A percentile compares a stretch with the other conserved stretches of the same genome.
Conservation (phyloP, 192 early-diverging fungal genomes). For the Coemansia sp. region DNA sequence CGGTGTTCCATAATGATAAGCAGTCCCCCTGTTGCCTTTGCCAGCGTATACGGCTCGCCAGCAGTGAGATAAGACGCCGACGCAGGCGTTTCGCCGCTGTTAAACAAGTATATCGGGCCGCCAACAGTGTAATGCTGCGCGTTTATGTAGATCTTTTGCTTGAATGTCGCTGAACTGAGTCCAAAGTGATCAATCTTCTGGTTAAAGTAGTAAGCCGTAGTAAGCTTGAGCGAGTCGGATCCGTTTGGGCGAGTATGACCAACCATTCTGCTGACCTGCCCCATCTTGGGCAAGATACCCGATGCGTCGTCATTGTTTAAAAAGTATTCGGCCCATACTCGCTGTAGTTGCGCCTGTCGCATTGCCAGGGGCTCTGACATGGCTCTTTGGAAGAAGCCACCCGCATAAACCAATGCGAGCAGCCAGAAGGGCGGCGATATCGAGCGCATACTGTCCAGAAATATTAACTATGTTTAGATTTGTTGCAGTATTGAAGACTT, state of each 20-base stretch:
- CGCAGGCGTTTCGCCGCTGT: constrained; percentile 52
- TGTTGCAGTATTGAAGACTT: background rate
- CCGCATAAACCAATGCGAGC: background rate
- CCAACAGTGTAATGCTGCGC: constrained; percentile 27
- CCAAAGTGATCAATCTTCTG: constrained; percentile 50
- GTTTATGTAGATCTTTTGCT: constrained; percentile 49
- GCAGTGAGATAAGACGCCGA: constrained; percentile 36
- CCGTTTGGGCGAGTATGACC: background rate
- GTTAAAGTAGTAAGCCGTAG: constrained; percentile 29
- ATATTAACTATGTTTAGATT: background rate
- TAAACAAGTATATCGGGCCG: constrained; percentile 51
- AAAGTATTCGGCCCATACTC: constrained; percentile 26
- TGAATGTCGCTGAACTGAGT: constrained; percentile 31
- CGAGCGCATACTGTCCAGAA: background rate
- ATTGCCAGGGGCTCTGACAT: background rate
- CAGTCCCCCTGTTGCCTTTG: constrained; percentile 58
- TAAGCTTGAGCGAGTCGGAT: background rate
- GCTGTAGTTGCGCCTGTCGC: constrained; percentile 32
- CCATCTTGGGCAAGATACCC: background rate
- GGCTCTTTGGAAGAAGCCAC: background rate
- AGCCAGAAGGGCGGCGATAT: background rate
- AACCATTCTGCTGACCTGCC: background rate
- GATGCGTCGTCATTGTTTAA: background rate
- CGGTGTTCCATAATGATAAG: constrained; percentile 65
- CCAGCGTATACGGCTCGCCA: constrained; percentile 52